Evolutionary conservation across 768 basidiomycete genomes (phyloP).

Genomic region (Hirschioporus abietinus): DNA sequence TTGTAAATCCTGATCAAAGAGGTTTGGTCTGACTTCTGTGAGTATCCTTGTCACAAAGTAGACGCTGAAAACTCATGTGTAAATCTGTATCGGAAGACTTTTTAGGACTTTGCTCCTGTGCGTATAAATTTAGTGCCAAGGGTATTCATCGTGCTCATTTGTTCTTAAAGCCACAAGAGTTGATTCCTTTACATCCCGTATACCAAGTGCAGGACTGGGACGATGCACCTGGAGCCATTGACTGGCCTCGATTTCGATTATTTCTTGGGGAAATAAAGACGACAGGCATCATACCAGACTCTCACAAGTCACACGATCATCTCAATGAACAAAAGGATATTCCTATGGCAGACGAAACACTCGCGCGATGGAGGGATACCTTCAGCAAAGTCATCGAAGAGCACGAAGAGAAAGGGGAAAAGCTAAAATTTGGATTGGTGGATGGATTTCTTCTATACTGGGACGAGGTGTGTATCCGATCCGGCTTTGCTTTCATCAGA

Average conservation of each 20-base stretch:
- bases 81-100: no score
- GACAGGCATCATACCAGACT: conserved; percentile 62
- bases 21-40: no score
- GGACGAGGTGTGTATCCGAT: conserved; percentile 56
- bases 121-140: conserved; percentile 20
- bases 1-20: conserved; percentile 10
- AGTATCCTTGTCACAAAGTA: no score
- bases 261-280: conserved; percentile 61
- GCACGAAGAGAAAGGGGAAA: conserved; percentile 36
- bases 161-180: conserved; percentile 53
- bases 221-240: conserved; percentile 76
- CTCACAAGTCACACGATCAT: conserved; percentile 84
- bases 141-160: conserved; percentile 8
- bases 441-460: conserved; percentile 96
- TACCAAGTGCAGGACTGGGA: conserved; percentile 95
- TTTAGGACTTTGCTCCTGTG: conserved; percentile 90
- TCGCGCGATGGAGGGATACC: conserved; percentile 42
- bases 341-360: conserved; percentile 42
- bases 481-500: not conserved
- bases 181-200: conserved; percentile 71
- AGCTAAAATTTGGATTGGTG: conserved; percentile 73
- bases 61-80: no score
- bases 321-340: conserved; percentile 83
- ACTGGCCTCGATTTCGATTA: conserved; percentile 68
- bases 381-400: conserved; percentile 47